Base-by-base conservation (phyloP, 2,329 filamentous ascomycete genomes). In the Teratosphaeria gauchensis region DNA sequence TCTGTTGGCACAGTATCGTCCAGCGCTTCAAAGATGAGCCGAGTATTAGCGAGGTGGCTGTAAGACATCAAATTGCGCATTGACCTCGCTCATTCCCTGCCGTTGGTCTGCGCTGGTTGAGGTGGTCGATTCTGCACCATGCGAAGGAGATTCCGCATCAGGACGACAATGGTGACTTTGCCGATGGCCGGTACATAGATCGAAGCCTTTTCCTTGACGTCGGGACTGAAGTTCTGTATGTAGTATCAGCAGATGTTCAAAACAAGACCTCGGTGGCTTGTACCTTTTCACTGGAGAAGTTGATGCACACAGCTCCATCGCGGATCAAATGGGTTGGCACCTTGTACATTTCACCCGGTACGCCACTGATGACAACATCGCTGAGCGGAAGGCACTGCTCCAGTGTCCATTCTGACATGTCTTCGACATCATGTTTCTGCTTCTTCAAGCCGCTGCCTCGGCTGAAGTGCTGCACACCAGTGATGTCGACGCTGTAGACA, bases 161-260 rank as follows among this genome's bases (percentile, higher is more conserved):
- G 77, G 35, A 96, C 86, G 16, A 92, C 89, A 72, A 97, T 97
- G 0, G 94, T 99, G 54, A 97, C 92, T 78, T 97, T 99, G 67
- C 94, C 94, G 65, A 96, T 95, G 0, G 92, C 94, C 1, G 94
- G 94, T 19, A 97, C 92, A 68, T 96, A 99, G 68, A 99, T 95
- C 4, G 90, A 91, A 1, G 94, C 94, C 78, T 92, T 95, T 73
- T 96, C 89, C 77, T 96, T 97, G 65, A 97, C 85, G 54, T 89
- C 88, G 0, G 88, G 85, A 61, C 87, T 86, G 75, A 97, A 97
- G 77, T 99, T 97, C 78, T 84, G 66, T 54, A 54, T 31, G 6
- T 53, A n/a, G 8, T 21, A 28, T 56, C 16, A 52, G 24, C 55
- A 56, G 21, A 5, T 5, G 19, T 7, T 21, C 30, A 56, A 28